Conservation (phyloP, 345 rosid species). For the Eucalyptus regnans region DNA sequence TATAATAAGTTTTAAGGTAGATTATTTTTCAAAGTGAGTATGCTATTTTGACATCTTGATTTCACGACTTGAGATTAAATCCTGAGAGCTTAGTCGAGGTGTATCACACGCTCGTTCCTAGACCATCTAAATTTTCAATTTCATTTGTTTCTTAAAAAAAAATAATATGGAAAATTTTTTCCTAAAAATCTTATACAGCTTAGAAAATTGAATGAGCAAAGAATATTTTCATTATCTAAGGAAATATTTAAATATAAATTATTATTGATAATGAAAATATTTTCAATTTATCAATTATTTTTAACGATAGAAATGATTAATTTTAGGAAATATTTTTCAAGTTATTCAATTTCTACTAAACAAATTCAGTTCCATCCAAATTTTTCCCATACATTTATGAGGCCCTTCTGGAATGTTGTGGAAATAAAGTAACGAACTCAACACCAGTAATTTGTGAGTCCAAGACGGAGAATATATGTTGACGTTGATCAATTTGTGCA, state of each 20-base stretch:
- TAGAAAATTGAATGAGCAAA: background rate
- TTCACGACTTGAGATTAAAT: background rate
- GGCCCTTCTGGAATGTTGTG: background rate
- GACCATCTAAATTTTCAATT: background rate
- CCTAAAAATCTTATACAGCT: fast-evolving
- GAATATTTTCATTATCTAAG: fast-evolving
- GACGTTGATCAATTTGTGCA: too few relatives aligned
- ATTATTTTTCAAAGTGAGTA: fast-evolving
- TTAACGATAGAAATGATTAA: fast-evolving
- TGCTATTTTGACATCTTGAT: fast-evolving
- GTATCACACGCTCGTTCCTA: background rate
- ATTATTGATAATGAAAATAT: background rate
- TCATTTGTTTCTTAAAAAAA: fast-evolving
- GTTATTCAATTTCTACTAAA: too few relatives aligned
- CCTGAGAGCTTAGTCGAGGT: fast-evolving
- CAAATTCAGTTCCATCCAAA: too few relatives aligned
- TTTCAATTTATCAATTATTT: background rate
- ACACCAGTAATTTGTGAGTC: background rate
- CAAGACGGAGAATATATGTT: background rate
- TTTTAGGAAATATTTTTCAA: background rate
- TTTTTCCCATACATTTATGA: background rate
- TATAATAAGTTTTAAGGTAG: too few relatives aligned
- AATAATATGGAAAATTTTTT: background rate
- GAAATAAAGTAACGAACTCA: background rate
- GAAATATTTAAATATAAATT: background rate